Base-by-base conservation (phyloP, 2,329 filamentous ascomycete species). In the Talaromyces amestolkiae region DNA sequence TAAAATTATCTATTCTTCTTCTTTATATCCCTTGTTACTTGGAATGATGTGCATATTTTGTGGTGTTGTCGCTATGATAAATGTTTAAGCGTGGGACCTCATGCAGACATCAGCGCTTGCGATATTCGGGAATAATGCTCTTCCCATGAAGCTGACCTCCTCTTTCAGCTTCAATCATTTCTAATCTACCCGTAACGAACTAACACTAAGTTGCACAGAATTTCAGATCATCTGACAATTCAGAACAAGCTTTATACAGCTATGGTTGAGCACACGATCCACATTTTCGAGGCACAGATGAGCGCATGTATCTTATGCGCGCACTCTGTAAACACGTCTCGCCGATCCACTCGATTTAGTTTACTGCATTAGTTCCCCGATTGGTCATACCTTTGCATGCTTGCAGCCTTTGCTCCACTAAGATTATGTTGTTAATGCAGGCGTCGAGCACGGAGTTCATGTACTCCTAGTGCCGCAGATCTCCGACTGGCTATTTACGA, bases 401-500 rank as follows among this genome's bases (percentile, higher is more conserved):
- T 17, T 58, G 19, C 22, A 27, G 13, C 13, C 8, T 6, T 17
- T 15, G 24, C 35, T n/a, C 15, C 31, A 31, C 3, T 10, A 11
- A 15, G 24, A 47, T 24, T 8, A n/a, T 9, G 13, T n/a, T n/a
- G 15, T 35, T 45, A 11, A 27, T 22, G 27, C 43, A 41, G 31
- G 31, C 10, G 13, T 35, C 51, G 31, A 35, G 51, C 7, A 54
- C 51, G 31, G 51, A 35, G 27, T 54, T 19, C 51, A 35, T 13
- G n/a, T 19, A 10, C 17, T 8, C 13, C 33, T 33, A 53, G 3
- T 33, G 19, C 27, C 15, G 58, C 41, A 49, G 43, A 61, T 61
- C 58, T 61, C 58, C 58, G 58, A 61, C 7, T 27, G 39, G 31
- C 43, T 61, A 61, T 37, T 60, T 17, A 7, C 17, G 17, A 37